phyloP scores from a whole-genome alignment of 768 basidiomycete species.

The Gelatoporia subvermispora region DNA sequence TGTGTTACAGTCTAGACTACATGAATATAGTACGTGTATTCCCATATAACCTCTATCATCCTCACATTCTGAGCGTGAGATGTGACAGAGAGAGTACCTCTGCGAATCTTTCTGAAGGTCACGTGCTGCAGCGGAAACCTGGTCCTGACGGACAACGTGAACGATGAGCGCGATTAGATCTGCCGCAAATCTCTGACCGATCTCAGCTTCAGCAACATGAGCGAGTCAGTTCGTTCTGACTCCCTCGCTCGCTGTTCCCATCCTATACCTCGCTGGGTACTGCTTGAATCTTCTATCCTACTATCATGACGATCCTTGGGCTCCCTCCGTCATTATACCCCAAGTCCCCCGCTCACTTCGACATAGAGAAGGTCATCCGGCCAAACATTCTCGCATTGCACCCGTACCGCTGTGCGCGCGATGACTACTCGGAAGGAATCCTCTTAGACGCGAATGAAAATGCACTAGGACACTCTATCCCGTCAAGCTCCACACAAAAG shows the following conservation, averaged over 20 bases:
- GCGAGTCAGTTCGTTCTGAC: neutral
- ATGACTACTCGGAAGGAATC: conserved; percentile 89
- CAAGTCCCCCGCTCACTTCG: conserved; percentile 72
- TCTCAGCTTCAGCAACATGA: neutral
- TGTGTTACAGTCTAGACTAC: too few species aligned
- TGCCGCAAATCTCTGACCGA: too few species aligned
- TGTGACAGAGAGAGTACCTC: too few species aligned
- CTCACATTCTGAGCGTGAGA: too few species aligned
- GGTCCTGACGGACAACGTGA: too few species aligned
- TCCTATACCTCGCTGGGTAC: neutral
- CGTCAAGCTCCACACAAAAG: conserved; percentile 20
- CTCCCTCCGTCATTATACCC: conserved; percentile 40
- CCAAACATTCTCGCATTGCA: conserved; percentile 89
- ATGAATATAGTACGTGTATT: too few species aligned
- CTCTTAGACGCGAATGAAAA: conserved; percentile 99
- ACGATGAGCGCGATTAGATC: too few species aligned
- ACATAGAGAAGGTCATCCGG: conserved; percentile 79
- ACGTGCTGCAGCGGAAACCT: too few species aligned
- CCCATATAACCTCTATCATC: too few species aligned
- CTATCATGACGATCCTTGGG: conserved; percentile 60
- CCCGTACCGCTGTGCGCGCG: conserved; percentile 93
- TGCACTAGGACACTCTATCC: conserved; percentile 81
- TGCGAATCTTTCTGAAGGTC: too few species aligned
- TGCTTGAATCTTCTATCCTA: neutral
- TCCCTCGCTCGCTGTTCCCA: neutral